Evolutionary conservation across 768 basidiomycete genomes (phyloP).

Genomic region (Xanthoconium purpureum): DNA sequence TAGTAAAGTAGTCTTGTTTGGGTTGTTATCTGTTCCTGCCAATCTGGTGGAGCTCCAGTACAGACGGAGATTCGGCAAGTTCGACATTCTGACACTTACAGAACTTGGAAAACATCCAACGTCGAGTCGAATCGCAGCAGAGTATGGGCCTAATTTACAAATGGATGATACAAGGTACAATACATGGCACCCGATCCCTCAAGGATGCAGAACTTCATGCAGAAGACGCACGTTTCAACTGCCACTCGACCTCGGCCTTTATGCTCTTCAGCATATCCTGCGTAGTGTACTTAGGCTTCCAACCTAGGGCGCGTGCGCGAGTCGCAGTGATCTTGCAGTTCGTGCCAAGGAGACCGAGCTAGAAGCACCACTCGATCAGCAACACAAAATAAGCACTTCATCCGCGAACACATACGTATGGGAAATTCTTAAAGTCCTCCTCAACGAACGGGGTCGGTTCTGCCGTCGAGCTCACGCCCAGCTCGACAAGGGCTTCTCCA

Average conservation of each 20-base stretch:
- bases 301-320: slow-evolving; percentile 25
- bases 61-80: no score
- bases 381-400: neutral
- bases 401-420: slow-evolving; percentile 1
- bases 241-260: slow-evolving; percentile 19
- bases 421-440: slow-evolving; percentile 12
- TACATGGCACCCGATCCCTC: no score
- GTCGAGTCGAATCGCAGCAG: no score
- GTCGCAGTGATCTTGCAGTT: slow-evolving; percentile 20
- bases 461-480: slow-evolving; percentile 15
- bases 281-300: slow-evolving; percentile 32
- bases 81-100: no score
- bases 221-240: slow-evolving; percentile 5
- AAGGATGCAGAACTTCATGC: no score
- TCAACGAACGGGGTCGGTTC: slow-evolving; percentile 43
- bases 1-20: no score
- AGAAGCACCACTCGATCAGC: neutral
- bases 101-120: no score
- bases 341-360: slow-evolving; percentile 21
- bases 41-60: no score
- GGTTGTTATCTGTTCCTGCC: no score
- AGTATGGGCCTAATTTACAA: neutral
- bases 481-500: slow-evolving; percentile 28
- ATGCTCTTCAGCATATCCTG: slow-evolving; percentile 24
- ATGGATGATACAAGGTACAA: no score